phyloP scores from a whole-genome alignment of 2,329 filamentous ascomycete species.

The Paraphoma sp. region DNA sequence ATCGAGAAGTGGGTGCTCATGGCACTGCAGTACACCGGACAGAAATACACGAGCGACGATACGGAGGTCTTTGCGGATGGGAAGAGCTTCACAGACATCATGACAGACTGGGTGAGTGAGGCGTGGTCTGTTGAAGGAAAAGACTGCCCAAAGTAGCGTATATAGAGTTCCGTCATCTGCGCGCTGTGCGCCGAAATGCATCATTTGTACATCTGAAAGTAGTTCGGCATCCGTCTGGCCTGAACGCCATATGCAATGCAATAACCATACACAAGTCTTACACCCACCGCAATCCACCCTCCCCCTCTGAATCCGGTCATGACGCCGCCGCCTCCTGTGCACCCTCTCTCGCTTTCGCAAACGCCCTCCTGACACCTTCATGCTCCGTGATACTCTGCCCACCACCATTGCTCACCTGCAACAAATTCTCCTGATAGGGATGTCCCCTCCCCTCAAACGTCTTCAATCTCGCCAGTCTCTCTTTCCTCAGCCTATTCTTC shows the following conservation, averaged over 20 bases:
- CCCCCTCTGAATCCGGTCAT: conserved; percentile 13
- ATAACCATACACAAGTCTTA: neutral
- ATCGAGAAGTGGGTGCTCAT: conserved; percentile 81
- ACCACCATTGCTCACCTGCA: conserved; percentile 65
- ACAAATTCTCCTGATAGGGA: conserved; percentile 88
- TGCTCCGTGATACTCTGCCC: conserved; percentile 42
- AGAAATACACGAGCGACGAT: conserved; percentile 58
- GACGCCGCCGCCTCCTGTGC: conserved; percentile 21
- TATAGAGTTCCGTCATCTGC: neutral
- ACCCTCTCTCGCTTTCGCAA: conserved; percentile 30
- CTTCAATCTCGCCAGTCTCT: conserved; percentile 86
- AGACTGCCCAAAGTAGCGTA: conserved; percentile 21
- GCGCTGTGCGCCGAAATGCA: neutral
- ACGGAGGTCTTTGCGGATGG: conserved; percentile 60
- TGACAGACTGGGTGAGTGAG: conserved; percentile 65
- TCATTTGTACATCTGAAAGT: neutral
- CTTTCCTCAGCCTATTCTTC: conserved; percentile 91
- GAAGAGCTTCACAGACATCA: conserved; percentile 62
- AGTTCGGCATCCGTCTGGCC: neutral
- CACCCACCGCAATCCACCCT: no score
- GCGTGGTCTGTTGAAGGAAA: conserved; percentile 55
- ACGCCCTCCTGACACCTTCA: conserved; percentile 48
- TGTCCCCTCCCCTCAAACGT: conserved; percentile 92
- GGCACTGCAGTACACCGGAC: conserved; percentile 69
- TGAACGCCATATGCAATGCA: neutral